Evolutionary conservation across 306 rosid species (phyloP), one percentile per base, ranked within the genome.

Genomic region (Prunus mongolica): DNA sequence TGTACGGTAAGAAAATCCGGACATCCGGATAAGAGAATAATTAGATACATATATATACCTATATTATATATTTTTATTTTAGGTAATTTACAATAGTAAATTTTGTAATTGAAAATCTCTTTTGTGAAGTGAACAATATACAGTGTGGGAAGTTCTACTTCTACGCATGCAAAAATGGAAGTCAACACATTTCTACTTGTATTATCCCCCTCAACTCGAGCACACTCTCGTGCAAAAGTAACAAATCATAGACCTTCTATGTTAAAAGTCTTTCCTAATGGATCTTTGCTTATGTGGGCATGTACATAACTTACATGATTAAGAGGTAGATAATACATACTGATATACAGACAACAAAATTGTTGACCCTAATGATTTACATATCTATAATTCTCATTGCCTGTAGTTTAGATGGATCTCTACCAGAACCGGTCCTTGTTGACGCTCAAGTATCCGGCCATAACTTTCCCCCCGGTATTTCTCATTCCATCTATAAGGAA

Each of bases 401-500:
- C 47, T 50, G 69, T 20, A 52, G 65, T 18, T 67, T 10, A 32
- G 44, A n/a, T 12, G n/a, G 18, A 56, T 18, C 22, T 64, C 83
- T 84, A 92, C 97, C 98, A 92, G 82, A 92, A 95, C 51, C 99
- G 78, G 73, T 95, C 96, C 85, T 89, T 90, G 89, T 95, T 95
- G 27, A 95, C 98, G 62, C 97, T 95, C 77, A 92, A 88, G 82
- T 85, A 95, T 44, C 97, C 99, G 65, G 99, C 86, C 97, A 90
- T 95, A 12, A 90, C 97, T 84, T 91, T 92, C 1, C 99, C 99
- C 12, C 96, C 99, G 0, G 99, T 92, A 47, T 89, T 95, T 81
- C 97, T 92, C 99, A 95, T 95, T 71, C 97, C 99, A 81, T 95
- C 99, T 60, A 90, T 89, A 11, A 95, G 97, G 50, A 66, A 92